Conservation (phyloP, 371 early-diverging fungal species). For the Actinomortierella wolfii region DNA sequence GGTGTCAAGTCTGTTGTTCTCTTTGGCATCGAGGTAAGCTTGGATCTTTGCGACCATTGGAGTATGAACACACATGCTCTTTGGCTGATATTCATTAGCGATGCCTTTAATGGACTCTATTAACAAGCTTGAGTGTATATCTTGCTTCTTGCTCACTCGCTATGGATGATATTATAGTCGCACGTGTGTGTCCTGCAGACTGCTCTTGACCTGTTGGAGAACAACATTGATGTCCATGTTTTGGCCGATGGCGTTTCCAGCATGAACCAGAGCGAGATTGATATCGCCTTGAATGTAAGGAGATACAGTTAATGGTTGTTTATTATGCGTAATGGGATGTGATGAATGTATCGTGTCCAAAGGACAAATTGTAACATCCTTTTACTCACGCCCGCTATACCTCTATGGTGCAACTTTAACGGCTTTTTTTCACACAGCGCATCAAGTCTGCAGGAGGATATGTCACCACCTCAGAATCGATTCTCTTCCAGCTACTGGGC, state of each 20-base stretch:
- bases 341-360: too few relatives aligned
- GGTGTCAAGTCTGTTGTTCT: conserved; percentile 76
- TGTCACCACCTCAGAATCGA: conserved; percentile 87
- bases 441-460: conserved; percentile 77
- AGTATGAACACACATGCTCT: background rate
- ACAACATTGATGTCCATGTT: conserved; percentile 80
- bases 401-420: background rate
- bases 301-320: too few relatives aligned
- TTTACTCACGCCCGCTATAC: too few relatives aligned
- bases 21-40: conserved; percentile 86
- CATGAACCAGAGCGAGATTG: conserved; percentile 81
- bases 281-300: conserved; percentile 81
- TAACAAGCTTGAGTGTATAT: background rate
- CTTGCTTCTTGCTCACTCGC: background rate
- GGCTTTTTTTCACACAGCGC: conserved; percentile 48
- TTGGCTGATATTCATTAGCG: background rate
- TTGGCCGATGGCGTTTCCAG: conserved; percentile 93
- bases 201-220: conserved; percentile 83
- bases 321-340: too few relatives aligned
- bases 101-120: background rate
- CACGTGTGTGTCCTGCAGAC: conserved; percentile 96
- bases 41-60: background rate
- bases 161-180: conserved; percentile 50
- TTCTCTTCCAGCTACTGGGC: conserved; percentile 88
- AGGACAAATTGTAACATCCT: too few relatives aligned